A percentile compares a stretch with the other conserved stretches of the same genome.
Evolutionary conservation across 73 alveolate genomes (phyloP).

Genomic region (Tetrahymena borealis): DNA sequence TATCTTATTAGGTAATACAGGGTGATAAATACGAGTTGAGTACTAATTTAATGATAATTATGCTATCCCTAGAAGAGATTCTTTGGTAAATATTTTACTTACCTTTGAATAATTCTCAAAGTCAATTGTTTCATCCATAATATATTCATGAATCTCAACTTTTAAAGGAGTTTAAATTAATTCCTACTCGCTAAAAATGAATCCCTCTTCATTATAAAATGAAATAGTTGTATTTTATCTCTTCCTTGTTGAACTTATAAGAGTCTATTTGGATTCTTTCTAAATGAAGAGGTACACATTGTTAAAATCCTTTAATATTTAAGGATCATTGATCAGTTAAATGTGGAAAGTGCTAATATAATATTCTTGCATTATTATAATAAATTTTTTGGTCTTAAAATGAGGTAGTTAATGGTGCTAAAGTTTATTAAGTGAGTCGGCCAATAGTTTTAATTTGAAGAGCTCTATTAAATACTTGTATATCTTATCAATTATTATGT

Average conservation of each 20-base stretch:
- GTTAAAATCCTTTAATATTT: neutral
- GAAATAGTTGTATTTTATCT: neutral
- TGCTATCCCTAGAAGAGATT: neutral
- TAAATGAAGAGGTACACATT: neutral
- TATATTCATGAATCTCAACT: neutral
- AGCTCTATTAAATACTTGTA: no score
- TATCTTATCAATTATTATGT: no score
- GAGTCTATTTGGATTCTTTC: neutral
- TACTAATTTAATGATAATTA: neutral
- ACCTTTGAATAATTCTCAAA: neutral
- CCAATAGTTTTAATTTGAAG: no score
- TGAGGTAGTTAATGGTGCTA: no score
- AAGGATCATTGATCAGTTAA: neutral
- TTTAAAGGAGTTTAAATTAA: neutral
- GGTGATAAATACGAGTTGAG: neutral
- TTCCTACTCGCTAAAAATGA: neutral
- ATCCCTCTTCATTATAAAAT: neutral
- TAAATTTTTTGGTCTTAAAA: no score
- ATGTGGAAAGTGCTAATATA: neutral
- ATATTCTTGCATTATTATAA: neutral
- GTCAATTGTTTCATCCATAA: neutral
- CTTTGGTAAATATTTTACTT: neutral
- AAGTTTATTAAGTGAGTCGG: no score
- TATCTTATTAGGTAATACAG: neutral
- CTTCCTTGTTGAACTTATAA: neutral